Conservation (phyloP, 2,329 filamentous ascomycete genomes). For the Sphaerulina vaccinii region DNA sequence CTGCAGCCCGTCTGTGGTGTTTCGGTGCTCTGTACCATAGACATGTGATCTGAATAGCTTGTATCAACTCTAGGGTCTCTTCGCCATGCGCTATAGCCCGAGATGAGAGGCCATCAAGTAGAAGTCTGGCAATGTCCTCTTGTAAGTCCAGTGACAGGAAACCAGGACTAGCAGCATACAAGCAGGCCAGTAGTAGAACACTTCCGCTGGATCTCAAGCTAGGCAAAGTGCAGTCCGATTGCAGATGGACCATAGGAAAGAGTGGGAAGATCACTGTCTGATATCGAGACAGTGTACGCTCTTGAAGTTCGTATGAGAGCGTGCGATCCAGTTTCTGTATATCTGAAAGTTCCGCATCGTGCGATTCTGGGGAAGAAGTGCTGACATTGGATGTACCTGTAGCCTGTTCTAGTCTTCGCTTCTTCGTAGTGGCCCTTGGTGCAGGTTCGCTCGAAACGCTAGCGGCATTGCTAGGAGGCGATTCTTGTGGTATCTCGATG, state of each 20-base stretch:
- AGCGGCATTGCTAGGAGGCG: background rate
- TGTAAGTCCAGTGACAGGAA: slow-evolving; percentile 56
- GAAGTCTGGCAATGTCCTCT: slow-evolving; percentile 61
- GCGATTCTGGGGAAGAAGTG: background rate
- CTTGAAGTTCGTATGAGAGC: slow-evolving; percentile 23
- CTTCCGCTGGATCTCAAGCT: slow-evolving; percentile 38
- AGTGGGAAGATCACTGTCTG: slow-evolving; percentile 20
- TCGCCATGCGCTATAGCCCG: slow-evolving; percentile 69
- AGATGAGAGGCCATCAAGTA: slow-evolving; percentile 70
- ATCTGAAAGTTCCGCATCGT: slow-evolving; percentile 3
- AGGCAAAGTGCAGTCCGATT: slow-evolving; percentile 14
- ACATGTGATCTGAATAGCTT: slow-evolving; percentile 70
- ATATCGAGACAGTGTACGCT: slow-evolving; percentile 25
- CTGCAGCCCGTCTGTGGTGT: slow-evolving; percentile 78
- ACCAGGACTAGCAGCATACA: slow-evolving; percentile 53
- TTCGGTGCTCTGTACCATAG: slow-evolving; percentile 82
- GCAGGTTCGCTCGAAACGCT: background rate
- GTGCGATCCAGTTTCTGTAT: slow-evolving; percentile 24
- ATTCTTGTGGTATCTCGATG: slow-evolving; percentile 11
- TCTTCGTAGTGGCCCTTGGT: slow-evolving; percentile 11
- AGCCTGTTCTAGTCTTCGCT: slow-evolving; percentile 16
- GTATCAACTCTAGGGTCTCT: slow-evolving; percentile 73
- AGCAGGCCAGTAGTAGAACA: slow-evolving; percentile 57
- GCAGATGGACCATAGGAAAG: slow-evolving; percentile 25
- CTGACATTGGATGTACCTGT: background rate